These are phyloP conservation scores for Apiotrichum domesticum DNA, from an alignment of 1,284 basidiomycete genomes.

Conservation along the genomic window DNA sequence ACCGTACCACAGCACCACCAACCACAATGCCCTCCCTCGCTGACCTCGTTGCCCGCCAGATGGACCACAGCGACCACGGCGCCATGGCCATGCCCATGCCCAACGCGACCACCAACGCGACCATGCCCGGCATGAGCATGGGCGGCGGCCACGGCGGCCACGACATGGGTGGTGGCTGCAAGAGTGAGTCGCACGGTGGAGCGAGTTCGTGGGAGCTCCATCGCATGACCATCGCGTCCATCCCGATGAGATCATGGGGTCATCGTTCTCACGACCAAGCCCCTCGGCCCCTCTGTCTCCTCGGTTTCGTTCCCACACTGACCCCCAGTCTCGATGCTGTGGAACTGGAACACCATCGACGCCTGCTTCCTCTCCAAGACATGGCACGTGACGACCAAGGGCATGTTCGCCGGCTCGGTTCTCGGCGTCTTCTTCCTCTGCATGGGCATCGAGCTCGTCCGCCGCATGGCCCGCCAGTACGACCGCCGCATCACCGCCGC, in stretches of 20 bases:
- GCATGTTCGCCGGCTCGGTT: constrained; percentile 44
- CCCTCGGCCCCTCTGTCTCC: too few relatives aligned
- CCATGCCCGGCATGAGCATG: constrained; percentile 17
- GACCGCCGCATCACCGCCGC: constrained; percentile 37
- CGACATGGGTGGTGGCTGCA: constrained; percentile 14
- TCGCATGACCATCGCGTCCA: too few relatives aligned
- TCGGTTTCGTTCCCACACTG: background rate
- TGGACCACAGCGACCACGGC: background rate
- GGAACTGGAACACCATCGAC: constrained; percentile 46
- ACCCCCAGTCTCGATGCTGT: constrained; percentile 43
- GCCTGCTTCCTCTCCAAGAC: constrained; percentile 45
- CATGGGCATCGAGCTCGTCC: constrained; percentile 43
- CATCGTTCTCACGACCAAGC: background rate
- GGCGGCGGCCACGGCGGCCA: background rate
- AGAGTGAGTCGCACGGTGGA: constrained; percentile 19
- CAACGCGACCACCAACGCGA: background rate
- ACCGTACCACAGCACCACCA: background rate
- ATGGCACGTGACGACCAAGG: constrained; percentile 44
- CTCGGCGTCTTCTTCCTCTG: constrained; percentile 48
- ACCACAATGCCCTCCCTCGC: background rate
- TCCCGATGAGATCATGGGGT: background rate
- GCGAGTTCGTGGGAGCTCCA: too few relatives aligned
- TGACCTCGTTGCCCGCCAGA: background rate
- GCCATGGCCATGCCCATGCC: constrained; percentile 1
- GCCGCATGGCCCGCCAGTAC: constrained; percentile 44